phyloP scores from a whole-genome alignment of 2,329 filamentous ascomycete species.

The Rhinocladiella mackenziei region DNA sequence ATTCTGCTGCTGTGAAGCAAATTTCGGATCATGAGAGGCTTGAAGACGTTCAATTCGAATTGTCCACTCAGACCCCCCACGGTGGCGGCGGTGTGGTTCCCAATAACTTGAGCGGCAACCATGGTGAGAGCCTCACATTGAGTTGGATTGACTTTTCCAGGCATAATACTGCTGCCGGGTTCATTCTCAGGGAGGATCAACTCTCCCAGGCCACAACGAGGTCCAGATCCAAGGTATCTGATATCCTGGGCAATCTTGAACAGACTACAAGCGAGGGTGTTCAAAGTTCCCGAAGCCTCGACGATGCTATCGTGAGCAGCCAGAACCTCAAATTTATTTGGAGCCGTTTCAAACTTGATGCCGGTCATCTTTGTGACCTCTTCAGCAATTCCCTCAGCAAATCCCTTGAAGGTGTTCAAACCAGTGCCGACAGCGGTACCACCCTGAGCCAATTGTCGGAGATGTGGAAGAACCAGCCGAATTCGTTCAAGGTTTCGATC shows the following conservation, averaged over 20 bases:
- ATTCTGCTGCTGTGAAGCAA: conserved; percentile 87
- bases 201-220: conserved; percentile 92
- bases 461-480: conserved; percentile 74
- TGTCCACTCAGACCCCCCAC: conserved; percentile 96
- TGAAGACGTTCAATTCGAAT: conserved; percentile 99
- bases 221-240: conserved; percentile 91
- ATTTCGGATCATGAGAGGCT: conserved; percentile 93
- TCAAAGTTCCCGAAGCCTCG: conserved; percentile 87
- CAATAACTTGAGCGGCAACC: conserved; percentile 96
- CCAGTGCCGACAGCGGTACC: conserved; percentile 96
- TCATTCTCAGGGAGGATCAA: conserved; percentile 94
- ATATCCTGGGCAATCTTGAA: conserved; percentile 99
- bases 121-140: conserved; percentile 98
- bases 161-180: conserved; percentile 97
- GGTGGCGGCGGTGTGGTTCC: conserved; percentile 89
- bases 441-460: conserved; percentile 85
- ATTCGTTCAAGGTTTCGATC: conserved; percentile 86
- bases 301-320: conserved; percentile 95
- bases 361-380: conserved; percentile 92
- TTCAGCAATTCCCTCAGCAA: conserved; percentile 85
- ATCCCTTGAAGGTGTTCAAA: conserved; percentile 95
- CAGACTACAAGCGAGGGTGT: conserved; percentile 84
- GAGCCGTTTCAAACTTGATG: conserved; percentile 88
- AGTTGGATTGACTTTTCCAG: conserved; percentile 98
- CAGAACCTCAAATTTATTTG: conserved; percentile 98